Evolutionary conservation across 2,329 filamentous ascomycete genomes (phyloP).

Genomic region (Byssothecium circinans): DNA sequence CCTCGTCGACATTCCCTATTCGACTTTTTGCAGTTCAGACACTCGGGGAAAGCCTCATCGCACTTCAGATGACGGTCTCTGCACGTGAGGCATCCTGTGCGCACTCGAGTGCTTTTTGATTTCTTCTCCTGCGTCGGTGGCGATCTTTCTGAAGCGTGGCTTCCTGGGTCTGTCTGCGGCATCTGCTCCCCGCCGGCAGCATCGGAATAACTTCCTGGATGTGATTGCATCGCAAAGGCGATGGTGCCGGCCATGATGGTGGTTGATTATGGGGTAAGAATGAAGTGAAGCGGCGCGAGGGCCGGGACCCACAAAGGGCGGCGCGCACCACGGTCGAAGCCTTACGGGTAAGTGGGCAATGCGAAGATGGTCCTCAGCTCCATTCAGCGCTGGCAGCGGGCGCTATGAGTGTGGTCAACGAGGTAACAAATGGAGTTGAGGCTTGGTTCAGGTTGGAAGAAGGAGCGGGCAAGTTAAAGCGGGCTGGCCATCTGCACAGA

Average conservation of each 20-base stretch:
- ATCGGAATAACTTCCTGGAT: conserved; percentile 6
- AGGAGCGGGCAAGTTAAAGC: conserved; percentile 8
- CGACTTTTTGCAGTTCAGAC: conserved; percentile 85
- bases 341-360: not conserved
- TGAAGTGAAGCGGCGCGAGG: not conserved
- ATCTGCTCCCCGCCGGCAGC: not conserved
- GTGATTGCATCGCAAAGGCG: conserved; percentile 11
- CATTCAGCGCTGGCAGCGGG: not conserved
- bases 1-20: conserved; percentile 83
- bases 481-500: conserved; percentile 1
- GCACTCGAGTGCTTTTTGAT: conserved; percentile 69
- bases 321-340: not conserved
- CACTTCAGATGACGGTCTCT: conserved; percentile 89
- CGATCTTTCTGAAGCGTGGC: conserved; percentile 1
- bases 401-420: conserved; percentile 1
- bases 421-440: conserved; percentile 3
- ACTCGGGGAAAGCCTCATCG: conserved; percentile 70
- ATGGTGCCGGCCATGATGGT: conserved; percentile 4
- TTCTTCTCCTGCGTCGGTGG: conserved; percentile 49
- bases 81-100: conserved; percentile 89
- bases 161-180: conserved; percentile 1
- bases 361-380: not conserved
- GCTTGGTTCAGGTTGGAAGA: conserved; percentile 4
- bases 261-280: not conserved
- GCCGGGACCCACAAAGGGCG: not conserved